These are phyloP conservation scores for Aspergillus heteromorphus DNA, from an alignment of 495 filamentous ascomycete genomes.

Conservation along the genomic window DNA sequence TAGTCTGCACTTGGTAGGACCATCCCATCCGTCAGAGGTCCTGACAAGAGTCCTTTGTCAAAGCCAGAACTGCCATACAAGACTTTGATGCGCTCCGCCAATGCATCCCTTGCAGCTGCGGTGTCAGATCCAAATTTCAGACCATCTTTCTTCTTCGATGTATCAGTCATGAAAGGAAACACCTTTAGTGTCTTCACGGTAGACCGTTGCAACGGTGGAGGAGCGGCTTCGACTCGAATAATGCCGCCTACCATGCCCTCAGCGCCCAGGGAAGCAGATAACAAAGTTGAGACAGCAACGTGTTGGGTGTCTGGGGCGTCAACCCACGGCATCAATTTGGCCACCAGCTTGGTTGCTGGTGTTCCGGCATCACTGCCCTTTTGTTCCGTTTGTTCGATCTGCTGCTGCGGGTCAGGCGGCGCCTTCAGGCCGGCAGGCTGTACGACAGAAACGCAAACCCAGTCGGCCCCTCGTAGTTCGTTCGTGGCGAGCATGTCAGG, in stretches of 20 bases:
- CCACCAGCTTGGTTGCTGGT: constrained; percentile 66
- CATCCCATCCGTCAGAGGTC: constrained; percentile 85
- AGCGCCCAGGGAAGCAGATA: constrained; percentile 67
- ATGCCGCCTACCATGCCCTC: constrained; percentile 79
- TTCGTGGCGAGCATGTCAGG: constrained; percentile 62
- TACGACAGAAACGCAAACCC: constrained; percentile 70
- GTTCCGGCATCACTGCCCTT: constrained; percentile 52
- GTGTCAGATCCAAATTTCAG: constrained; percentile 88
- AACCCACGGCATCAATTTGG: constrained; percentile 71
- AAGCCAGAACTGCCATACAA: constrained; percentile 37
- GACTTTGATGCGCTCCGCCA: constrained; percentile 48
- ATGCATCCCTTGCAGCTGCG: constrained; percentile 66
- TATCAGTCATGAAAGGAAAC: constrained; percentile 63
- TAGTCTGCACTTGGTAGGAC: constrained; percentile 51
- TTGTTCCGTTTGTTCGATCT: constrained; percentile 55
- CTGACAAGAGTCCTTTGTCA: constrained; percentile 60
- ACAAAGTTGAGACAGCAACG: constrained; percentile 64
- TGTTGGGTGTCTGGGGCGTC: constrained; percentile 79
- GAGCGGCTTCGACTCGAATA: constrained; percentile 73
- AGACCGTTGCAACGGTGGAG: constrained; percentile 50
- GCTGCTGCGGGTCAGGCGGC: constrained; percentile 68
- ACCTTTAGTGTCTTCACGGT: constrained; percentile 59
- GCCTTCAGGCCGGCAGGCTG: constrained; percentile 73
- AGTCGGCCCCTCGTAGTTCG: constrained; percentile 65
- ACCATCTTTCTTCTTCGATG: constrained; percentile 50